Base-by-base conservation (phyloP, 306 rosid species). In the Rubus idaeus region DNA sequence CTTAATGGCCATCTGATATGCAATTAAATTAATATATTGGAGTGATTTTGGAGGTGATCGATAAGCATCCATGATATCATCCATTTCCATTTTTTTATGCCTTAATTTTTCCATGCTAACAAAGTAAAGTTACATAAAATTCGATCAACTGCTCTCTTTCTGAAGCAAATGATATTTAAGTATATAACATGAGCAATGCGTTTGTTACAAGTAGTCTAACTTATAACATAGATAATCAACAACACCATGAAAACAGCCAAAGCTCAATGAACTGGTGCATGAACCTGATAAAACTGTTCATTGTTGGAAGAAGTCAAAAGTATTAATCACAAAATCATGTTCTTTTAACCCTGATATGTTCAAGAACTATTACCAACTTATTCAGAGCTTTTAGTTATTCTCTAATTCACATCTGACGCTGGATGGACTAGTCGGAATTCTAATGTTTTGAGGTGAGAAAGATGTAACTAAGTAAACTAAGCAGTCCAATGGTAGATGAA, bases 1-100 rank as follows among this genome's bases (percentile, higher is more conserved):
- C n/a, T 17, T 53, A 82, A 74, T 76, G 80, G 81, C 53, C 82
- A 81, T 49, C 77, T 68, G 47, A 39, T 37, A 35, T 52, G 46
- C 7, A 21, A 52, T 35, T 70, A 73, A 73, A 23, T 18, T 72
- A 78, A 68, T 23, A 20, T 23, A 21, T 17, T 66, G 50, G 47
- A 61, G 26, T 64, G 16, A 52, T 70, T 57, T 45, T 51, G 17
- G 17, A 56, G 18, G 50, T 14, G 78, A 23, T 23, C 26, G 26
- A 52, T 60, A 80, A 71, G 79, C 75, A 70, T 51, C 40, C 66
- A 53, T 70, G 77, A 75, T 58, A 21, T 14, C 68, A 46, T 56
- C 68, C 72, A 20, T 57, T 69, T 76, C 39, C 7, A 49, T 35
- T 69, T n/a, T 69, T 40, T 46, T 50, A 52, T 35, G 45, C 5